Percentiles rank a stretch among this genome's conserved stretches.
Conservation (phyloP, 768 basidiomycete genomes). For the Boletus vermiculosoides region DNA sequence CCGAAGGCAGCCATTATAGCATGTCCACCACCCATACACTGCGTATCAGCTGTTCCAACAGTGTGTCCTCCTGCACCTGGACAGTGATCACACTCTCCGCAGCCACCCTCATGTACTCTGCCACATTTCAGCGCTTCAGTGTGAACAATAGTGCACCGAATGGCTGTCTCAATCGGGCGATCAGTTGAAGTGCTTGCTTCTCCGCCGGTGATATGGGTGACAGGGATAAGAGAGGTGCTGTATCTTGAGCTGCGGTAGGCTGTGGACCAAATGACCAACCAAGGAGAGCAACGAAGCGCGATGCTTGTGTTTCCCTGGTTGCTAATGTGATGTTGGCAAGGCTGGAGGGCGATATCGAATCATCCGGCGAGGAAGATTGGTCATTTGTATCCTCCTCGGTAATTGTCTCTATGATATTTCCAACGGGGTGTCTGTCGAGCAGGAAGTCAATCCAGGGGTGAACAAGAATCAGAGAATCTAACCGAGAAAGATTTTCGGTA, state of each 20-base stretch:
- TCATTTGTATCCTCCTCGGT: too few relatives aligned
- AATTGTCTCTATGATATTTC: background rate
- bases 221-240: background rate
- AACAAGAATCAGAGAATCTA: too few relatives aligned
- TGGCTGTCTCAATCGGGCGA: background rate
- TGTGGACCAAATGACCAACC: background rate
- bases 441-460: conserved; percentile 7
- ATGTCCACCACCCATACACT: too few relatives aligned
- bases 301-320: background rate
- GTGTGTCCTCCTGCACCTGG: too few relatives aligned
- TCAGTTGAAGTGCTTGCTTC: background rate
- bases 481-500: too few relatives aligned
- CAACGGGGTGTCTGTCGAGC: background rate
- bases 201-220: background rate
- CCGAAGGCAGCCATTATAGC: too few relatives aligned
- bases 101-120: background rate
- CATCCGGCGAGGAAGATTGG: background rate
- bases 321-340: background rate
- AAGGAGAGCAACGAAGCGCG: background rate
- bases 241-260: background rate
- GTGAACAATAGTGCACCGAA: background rate
- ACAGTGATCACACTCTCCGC: too few relatives aligned
- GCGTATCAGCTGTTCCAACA: too few relatives aligned
- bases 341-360: background rate
- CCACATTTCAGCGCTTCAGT: background rate